Evolutionary conservation across 179 eudicot species (phyloP), one percentile per base, ranked within the genome.

Genomic region (Beta corolliflora): DNA sequence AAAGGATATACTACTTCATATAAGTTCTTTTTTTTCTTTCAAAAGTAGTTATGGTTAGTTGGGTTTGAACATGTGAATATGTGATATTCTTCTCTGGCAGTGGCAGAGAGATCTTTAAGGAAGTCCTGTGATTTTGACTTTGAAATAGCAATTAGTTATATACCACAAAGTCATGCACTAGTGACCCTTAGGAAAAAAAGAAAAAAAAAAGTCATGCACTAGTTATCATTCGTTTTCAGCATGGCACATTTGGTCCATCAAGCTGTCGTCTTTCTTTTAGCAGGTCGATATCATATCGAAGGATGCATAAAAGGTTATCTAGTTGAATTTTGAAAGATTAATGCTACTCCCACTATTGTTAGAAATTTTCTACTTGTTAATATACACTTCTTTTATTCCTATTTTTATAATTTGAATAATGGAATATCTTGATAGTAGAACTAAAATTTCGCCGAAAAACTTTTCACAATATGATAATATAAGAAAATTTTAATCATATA

Each of bases 211-310:
- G 70, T 66, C 70, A 44, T 69, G 50, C 53, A 69, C 45, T 29
- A 73, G 36, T 55, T 54, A 29, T 54, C 48, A 56, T 74, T 73
- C 41, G 44, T 73, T 52, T 29, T 25, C 59, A 56, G 31, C 36
- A 52, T 78, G 50, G 4, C 29, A 56, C 45, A 6, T 66, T 25
- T 79, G 81, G 81, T 79, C 77, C 44, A 71, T 56, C 11, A 15
- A 69, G 56, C 41, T 12, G 81, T 70, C 58, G 56, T 45, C 29
- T 36, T 8, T 45, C 69, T 71, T 50, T 71, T 21, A 53, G 65
- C 64, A 78, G 18, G 56, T 64, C 56, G 10, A n/a, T n/a, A n/a
- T n/a, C n/a, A 53, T 41, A 52, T 67, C 81, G 16, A 68, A 54
- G 41, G 48, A 50, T 64, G 48, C 54, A 52, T 11, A 56, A 1